Conservation (phyloP, 1,284 basidiomycete species). For the Amylostereum areolatum region DNA sequence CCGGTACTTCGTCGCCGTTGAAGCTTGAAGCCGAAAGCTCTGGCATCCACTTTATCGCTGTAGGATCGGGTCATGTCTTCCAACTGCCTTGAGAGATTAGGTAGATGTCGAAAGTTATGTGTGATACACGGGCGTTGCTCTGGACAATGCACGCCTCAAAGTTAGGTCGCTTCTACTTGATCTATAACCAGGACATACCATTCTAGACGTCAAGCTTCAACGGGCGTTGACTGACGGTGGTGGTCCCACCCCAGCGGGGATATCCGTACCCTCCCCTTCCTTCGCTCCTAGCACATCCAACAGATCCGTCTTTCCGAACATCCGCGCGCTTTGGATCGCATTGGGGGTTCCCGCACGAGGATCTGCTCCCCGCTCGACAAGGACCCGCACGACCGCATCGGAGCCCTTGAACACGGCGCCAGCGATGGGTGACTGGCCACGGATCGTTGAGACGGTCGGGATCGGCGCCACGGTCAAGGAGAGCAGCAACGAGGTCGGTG, state of each 20-base stretch:
- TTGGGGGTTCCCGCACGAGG: conserved; percentile 64
- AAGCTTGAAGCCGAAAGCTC: no score
- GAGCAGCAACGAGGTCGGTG: conserved; percentile 42
- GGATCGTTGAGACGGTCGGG: conserved; percentile 70
- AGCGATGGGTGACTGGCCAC: conserved; percentile 74
- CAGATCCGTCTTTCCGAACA: conserved; percentile 55
- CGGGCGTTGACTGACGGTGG: no score
- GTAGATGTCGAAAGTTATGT: no score
- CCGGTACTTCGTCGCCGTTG: no score
- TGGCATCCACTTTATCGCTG: no score
- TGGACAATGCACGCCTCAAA: no score
- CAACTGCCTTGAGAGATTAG: no score
- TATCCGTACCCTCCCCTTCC: conserved; percentile 5
- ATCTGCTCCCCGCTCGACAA: conserved; percentile 65
- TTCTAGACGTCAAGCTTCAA: no score
- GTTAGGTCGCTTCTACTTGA: no score
- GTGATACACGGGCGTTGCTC: no score
- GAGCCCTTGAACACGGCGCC: conserved; percentile 78
- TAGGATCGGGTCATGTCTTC: no score
- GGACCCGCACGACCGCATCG: conserved; percentile 54
- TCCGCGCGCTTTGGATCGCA: conserved; percentile 66
- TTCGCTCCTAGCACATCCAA: conserved; percentile 44
- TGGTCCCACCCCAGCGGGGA: not conserved
- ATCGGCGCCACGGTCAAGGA: conserved; percentile 58
- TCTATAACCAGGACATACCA: no score